Conservation (phyloP, 192 early-diverging fungal species). For the Rhizophagus sp. region DNA sequence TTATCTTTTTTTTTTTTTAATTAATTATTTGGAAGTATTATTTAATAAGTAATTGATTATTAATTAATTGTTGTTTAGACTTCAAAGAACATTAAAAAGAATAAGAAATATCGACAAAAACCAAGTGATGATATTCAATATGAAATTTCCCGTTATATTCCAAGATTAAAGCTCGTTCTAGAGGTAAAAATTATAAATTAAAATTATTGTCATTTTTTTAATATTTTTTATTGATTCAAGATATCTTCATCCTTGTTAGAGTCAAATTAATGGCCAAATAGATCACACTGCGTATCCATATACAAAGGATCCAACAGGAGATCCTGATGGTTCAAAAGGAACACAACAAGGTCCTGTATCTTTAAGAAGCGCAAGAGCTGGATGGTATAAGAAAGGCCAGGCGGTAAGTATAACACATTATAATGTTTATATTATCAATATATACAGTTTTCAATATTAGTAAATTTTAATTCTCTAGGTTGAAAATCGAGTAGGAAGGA, state of each 20-base stretch:
- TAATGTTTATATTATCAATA: background rate
- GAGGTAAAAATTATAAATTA: constrained; percentile 30
- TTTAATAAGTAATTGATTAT: background rate
- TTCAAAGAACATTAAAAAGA: constrained; percentile 30
- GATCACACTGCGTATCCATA: constrained; percentile 68
- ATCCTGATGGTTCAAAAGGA: background rate
- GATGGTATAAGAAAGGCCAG: constrained; percentile 22
- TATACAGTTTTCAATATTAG: constrained; percentile 10
- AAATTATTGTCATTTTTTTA: background rate
- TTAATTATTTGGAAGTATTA: background rate
- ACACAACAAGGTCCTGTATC: constrained; percentile 36
- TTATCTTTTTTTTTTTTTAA: background rate
- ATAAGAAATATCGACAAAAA: constrained; percentile 48
- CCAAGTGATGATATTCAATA: constrained; percentile 65
- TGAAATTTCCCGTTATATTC: constrained; percentile 78
- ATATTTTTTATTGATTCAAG: background rate
- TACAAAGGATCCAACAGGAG: constrained; percentile 49
- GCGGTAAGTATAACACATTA: background rate
- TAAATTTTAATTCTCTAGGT: constrained; percentile 15
- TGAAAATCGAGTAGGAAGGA: constrained; percentile 45
- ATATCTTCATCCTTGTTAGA: constrained; percentile 42
- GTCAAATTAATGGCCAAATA: constrained; percentile 54
- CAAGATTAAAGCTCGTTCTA: constrained; percentile 61
- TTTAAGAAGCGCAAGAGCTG: constrained; percentile 31
- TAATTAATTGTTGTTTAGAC: background rate